phyloP scores from a whole-genome alignment of 306 rosid genomes.

The Styphnolobium japonicum region DNA sequence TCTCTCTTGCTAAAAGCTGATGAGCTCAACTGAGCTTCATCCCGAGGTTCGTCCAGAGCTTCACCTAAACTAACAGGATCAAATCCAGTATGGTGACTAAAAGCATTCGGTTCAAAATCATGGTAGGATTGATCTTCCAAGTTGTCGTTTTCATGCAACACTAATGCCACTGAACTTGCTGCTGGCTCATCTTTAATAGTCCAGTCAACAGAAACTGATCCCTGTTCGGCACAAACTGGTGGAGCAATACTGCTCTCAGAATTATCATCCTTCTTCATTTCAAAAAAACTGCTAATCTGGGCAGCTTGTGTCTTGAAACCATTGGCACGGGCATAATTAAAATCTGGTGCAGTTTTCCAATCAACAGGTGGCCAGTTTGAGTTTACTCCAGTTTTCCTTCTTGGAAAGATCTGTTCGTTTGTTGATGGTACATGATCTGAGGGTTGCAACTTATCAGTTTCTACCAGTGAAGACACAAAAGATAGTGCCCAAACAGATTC shows the following conservation, averaged over 20 bases:
- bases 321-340: slow-evolving; percentile 57
- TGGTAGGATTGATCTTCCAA: slow-evolving; percentile 33
- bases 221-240: slow-evolving; percentile 39
- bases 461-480: slow-evolving; percentile 30
- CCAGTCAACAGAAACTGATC: slow-evolving; percentile 46
- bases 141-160: slow-evolving; percentile 34
- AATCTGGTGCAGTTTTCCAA: slow-evolving; percentile 89
- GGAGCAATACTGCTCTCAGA: slow-evolving; percentile 26
- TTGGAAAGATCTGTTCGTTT: slow-evolving; percentile 44
- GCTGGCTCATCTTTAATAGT: slow-evolving; percentile 35
- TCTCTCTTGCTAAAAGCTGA: slow-evolving; percentile 36
- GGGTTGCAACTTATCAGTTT: slow-evolving; percentile 30
- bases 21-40: slow-evolving; percentile 6
- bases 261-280: slow-evolving; percentile 31
- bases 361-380: slow-evolving; percentile 74
- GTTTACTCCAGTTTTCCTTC: slow-evolving; percentile 39
- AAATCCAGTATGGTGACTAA: slow-evolving; percentile 19
- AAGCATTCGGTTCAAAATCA: slow-evolving; percentile 30
- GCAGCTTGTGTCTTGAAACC: slow-evolving; percentile 58
- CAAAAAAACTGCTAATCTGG: slow-evolving; percentile 22
- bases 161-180: slow-evolving; percentile 32
- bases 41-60: neutral
- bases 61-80: slow-evolving; percentile 30
- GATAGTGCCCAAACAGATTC: slow-evolving; percentile 76
- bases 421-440: slow-evolving; percentile 23